Evolutionary conservation across 139 green algal genomes (phyloP), one percentile per base, ranked within the genome.

Genomic region (Diplosphaera chodatii): DNA sequence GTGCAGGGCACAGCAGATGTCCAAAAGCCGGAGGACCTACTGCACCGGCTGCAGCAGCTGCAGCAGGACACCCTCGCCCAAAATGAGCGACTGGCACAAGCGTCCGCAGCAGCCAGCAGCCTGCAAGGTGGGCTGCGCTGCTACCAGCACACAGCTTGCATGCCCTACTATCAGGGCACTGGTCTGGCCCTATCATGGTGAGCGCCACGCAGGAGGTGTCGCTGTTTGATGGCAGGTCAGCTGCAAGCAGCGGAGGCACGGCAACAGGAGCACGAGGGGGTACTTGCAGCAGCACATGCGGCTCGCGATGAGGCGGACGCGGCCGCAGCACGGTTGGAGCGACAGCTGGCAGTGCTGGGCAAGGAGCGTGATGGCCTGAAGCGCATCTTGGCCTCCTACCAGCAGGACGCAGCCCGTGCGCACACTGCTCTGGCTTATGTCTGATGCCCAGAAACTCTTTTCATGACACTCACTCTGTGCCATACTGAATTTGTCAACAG

Each of bases 361-460:
- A 74, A 80, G 32, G 83, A 89, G 72, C 66, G 84, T 3, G 71
- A 89, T 16, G 74, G 79, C n/a, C 76, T 89, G 34, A 79, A 85
- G 62, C 33, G 64, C 33, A 71, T 89, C 32, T 32, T 89, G 56
- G 67, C 74, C n/a, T 78, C 66, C 6, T 89, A 89, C 56, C 77
- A 89, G 28, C 79, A 81, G 55, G 83, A 85, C 64, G 77, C 77
- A n/a, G 55, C 27, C 59, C 4, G 48, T 59, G 18, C 48, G 48
- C 16, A n/a, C 13, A 23, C 37, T 48, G 6, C 37, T 48, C 37
- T 48, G 37, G 37, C 10, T 48, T 48, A 20, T 48, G 37, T n/a
- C n/a, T n/a, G n/a, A n/a, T n/a, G n/a, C n/a, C n/a, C n/a, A n/a
- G n/a, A n/a, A n/a, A n/a, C n/a, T n/a, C n/a, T n/a, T n/a, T n/a